Base-by-base conservation (phyloP, 2,329 filamentous ascomycete species). In the Colletotrichum siamense region DNA sequence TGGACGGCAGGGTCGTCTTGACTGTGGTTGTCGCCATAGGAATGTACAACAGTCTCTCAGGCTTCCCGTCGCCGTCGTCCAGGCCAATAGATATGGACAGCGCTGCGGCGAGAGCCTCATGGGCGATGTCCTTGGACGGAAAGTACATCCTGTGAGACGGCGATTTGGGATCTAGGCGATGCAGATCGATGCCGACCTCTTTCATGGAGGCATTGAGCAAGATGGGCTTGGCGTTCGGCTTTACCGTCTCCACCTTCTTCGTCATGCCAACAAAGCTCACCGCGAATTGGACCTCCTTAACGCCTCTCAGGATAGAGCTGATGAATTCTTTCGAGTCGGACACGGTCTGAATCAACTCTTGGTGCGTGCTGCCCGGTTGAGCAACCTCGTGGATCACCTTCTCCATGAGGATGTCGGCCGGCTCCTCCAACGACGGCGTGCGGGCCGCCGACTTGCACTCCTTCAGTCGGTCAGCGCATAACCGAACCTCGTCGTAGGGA, bases 91-190 rank as follows among this genome's bases (percentile, higher is more conserved):
- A 96, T 72, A 99, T 95, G 1, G 97, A 98, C 55, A 99, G 92
- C 5, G 96, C 97, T 22, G 96, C 97, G 26, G 97, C 91, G 44
- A 99, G 89, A 13, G 96, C 97, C 87, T 99, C 96, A 83, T 99
- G 97, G 15, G 97, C 97, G 81, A 98, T 93, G 82, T 98, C 97
- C 77, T 95, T 94, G 26, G 94, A 92, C 4, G 96, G 95, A 82
- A 99, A 99, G 85, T 99, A 99, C 97, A 99, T 99, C 78, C 97
- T 93, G 88, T 99, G 97, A 0, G 96, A 96, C 1, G 97, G 96
- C 18, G 96, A 98, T 81, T 95, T 96, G 57, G 95, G 94, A 83
- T 99, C 96, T 71, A 99, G 90, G 26, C 96, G 93, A 82, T 99
- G 94, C 55, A 99, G 88, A 82, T 99, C 97, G 82, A 99, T 91